Evolutionary conservation across 768 basidiomycete genomes (phyloP).

Genomic region (Termitomyces sp.): DNA sequence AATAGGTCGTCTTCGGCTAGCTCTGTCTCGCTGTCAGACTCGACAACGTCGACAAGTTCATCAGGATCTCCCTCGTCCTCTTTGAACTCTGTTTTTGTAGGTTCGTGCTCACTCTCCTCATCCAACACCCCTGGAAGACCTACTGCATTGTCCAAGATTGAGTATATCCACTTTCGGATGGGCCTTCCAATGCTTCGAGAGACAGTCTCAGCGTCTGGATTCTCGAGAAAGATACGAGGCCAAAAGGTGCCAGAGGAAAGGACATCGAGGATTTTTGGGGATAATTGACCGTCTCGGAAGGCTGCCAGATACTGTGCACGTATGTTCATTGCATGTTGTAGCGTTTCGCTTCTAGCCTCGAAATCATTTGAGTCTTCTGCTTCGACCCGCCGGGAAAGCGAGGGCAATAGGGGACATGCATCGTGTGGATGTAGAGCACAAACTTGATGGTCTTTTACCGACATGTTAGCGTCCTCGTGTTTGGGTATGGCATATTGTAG

Average conservation of each 20-base stretch:
- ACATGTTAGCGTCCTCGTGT: conserved; percentile 36
- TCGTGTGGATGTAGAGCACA: conserved; percentile 61
- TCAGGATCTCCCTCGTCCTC: conserved; percentile 34
- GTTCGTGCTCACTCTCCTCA: conserved; percentile 13
- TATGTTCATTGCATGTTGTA: conserved; percentile 27
- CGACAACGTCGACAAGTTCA: conserved; percentile 66
- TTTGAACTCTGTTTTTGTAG: conserved; percentile 3
- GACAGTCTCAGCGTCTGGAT: conserved; percentile 69
- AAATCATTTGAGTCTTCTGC: conserved; percentile 22
- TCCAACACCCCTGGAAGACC: conserved; percentile 41
- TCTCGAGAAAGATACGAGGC: conserved; percentile 71
- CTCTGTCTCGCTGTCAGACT: conserved; percentile 44
- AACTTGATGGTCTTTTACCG: conserved; percentile 26
- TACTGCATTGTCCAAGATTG: conserved; percentile 61
- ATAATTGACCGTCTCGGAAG: conserved; percentile 54
- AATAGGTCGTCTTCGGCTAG: conserved; percentile 51
- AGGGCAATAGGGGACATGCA: conserved; percentile 47
- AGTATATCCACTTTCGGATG: conserved; percentile 61
- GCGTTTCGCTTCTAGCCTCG: conserved; percentile 14
- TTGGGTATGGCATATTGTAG: conserved; percentile 74
- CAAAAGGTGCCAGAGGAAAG: conserved; percentile 62
- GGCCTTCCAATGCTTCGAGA: conserved; percentile 56
- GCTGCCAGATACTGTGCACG: conserved; percentile 53
- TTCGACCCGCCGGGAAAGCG: conserved; percentile 43
- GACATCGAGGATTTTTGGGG: conserved; percentile 53